A percentile compares a stretch with the other conserved stretches of the same genome.
phyloP scores from a whole-genome alignment of 257 asterid genomes.

The Jacaranda mimosifolia region DNA sequence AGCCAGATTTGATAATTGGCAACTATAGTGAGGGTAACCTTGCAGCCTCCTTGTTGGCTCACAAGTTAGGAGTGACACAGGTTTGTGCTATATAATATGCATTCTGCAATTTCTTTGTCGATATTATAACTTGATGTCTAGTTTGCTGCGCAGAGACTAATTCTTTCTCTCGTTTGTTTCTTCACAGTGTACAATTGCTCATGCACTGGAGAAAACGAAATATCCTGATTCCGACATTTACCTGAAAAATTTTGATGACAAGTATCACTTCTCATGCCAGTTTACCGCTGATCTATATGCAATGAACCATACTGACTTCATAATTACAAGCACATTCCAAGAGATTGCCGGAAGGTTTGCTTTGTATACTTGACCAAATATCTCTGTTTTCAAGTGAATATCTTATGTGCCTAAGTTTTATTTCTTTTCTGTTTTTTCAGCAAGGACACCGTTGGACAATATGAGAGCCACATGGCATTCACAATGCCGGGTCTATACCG shows the following conservation, averaged over 20 bases:
- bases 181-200: conserved; percentile 78
- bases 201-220: conserved; percentile 81
- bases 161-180: neutral
- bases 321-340: conserved; percentile 87
- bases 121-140: neutral
- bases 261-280: conserved; percentile 84
- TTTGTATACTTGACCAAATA: neutral
- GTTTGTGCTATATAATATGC: conserved; percentile 29
- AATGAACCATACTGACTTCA: conserved; percentile 88
- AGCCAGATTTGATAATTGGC: conserved; percentile 77
- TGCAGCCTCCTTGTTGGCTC: conserved; percentile 80
- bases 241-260: conserved; percentile 72
- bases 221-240: conserved; percentile 79
- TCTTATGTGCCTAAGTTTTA: neutral
- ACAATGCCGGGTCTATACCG: conserved; percentile 86
- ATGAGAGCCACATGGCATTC: conserved; percentile 83
- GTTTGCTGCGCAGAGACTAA: neutral
- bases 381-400: neutral
- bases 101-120: neutral
- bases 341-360: conserved; percentile 83
- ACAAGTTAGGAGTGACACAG: conserved; percentile 79
- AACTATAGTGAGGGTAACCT: conserved; percentile 88
- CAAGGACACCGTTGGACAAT: conserved; percentile 83
- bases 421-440: conserved; percentile 42
- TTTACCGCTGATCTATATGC: conserved; percentile 85